Conservation (phyloP, 2,329 filamentous ascomycete genomes). For the Penicillium sp. region DNA sequence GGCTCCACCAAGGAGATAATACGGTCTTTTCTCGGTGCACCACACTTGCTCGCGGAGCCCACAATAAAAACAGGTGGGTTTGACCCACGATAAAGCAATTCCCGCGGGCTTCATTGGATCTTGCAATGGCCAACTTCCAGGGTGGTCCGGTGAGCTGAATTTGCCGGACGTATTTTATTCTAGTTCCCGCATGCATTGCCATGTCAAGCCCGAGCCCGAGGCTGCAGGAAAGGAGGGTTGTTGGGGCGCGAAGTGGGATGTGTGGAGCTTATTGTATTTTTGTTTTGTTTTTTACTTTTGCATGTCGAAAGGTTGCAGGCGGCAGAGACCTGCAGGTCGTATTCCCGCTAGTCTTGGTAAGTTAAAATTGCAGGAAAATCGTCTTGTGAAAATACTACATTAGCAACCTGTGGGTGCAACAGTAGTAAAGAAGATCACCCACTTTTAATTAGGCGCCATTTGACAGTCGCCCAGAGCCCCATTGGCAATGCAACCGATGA, state of each 20-base stretch:
- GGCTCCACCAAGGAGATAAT: slow-evolving; percentile 8
- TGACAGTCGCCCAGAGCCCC: slow-evolving; percentile 2
- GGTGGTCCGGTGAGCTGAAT: neutral
- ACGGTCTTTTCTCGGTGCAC: slow-evolving; percentile 16
- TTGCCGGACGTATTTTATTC: neutral
- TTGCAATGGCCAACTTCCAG: neutral
- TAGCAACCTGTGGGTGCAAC: neutral
- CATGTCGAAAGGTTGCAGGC: neutral
- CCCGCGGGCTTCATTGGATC: neutral
- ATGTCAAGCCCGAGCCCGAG: neutral
- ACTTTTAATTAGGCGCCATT: neutral
- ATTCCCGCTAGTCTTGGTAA: neutral
- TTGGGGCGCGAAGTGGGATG: slow-evolving; percentile 21
- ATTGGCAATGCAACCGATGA: slow-evolving; percentile 12
- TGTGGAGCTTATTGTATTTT: slow-evolving; percentile 11
- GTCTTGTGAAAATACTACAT: neutral
- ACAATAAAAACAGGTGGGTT: slow-evolving; percentile 3
- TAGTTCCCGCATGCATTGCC: neutral
- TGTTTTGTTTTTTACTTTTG: neutral
- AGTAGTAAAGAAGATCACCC: neutral
- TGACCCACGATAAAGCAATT: neutral
- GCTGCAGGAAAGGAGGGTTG: slow-evolving; percentile 1
- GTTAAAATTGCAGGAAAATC: neutral
- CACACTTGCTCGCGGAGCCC: neutral
- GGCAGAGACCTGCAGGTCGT: neutral